These are phyloP conservation scores for Aspergillus funiculosus DNA, from an alignment of 495 filamentous ascomycete species.

Conservation along the genomic window DNA sequence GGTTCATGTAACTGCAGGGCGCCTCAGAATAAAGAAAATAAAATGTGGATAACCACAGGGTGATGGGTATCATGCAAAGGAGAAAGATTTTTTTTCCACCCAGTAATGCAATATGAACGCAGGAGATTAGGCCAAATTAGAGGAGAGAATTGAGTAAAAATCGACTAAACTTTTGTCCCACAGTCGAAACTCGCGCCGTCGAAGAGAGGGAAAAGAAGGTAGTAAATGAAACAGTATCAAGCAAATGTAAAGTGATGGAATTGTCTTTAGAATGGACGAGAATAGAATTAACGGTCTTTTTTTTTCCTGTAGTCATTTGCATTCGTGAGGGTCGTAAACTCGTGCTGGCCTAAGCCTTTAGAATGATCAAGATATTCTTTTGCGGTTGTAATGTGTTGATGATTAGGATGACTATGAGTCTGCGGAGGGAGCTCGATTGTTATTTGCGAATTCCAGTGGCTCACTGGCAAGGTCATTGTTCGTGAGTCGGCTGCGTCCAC, in stretches of 20 bases:
- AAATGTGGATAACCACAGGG: slow-evolving; percentile 3
- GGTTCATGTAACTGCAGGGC: slow-evolving; percentile 1
- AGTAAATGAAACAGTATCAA: slow-evolving; percentile 1
- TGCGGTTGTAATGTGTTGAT: background rate
- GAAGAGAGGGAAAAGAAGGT: background rate
- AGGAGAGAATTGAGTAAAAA: background rate
- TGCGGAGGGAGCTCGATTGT: slow-evolving; percentile 16
- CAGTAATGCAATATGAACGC: slow-evolving; percentile 6
- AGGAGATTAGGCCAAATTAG: slow-evolving; percentile 2
- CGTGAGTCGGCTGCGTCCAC: slow-evolving; percentile 19
- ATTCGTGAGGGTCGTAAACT: slow-evolving; percentile 16
- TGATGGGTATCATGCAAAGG: slow-evolving; percentile 22
- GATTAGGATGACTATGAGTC: slow-evolving; percentile 12
- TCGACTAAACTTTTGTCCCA: background rate
- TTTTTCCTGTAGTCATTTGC: slow-evolving; percentile 10
- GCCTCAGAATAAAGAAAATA: slow-evolving; percentile 1
- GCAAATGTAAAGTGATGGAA: background rate
- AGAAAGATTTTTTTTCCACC: slow-evolving; percentile 6
- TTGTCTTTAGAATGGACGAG: background rate
- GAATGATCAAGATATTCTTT: background rate
- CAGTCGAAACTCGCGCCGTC: background rate
- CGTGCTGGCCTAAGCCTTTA: slow-evolving; percentile 5
- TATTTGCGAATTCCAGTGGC: slow-evolving; percentile 13
- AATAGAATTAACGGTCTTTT: background rate
- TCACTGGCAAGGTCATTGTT: slow-evolving; percentile 22